Base-by-base conservation (phyloP, 2,329 filamentous ascomycete genomes). In the Colletotrichum sp. region DNA sequence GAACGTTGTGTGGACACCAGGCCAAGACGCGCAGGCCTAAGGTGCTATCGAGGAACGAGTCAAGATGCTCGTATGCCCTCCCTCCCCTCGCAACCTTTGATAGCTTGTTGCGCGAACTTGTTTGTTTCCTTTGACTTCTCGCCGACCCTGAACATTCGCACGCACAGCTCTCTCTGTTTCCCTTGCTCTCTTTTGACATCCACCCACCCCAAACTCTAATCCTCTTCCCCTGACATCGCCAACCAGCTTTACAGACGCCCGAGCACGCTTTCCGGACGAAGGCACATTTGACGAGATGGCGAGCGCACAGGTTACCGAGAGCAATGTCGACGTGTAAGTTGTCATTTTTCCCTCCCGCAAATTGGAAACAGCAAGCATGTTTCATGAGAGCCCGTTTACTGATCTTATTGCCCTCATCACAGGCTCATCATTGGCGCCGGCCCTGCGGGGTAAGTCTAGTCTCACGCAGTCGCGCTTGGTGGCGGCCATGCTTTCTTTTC, bases 371-470 rank as follows among this genome's bases (percentile, higher is more conserved):
- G 24, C 34, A 26, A 64, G 21, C 15, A 26, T 8, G 13, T 43
- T 13, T 16, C 26, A 70, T 26, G n/a, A 32, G 32, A 30, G 24
- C 56, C 18, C 15, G 21, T 28, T 67, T 28, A 65, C 70, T 75
- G 48, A 75, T 26, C 18, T 9, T 32, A n/a, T 12, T 79, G n/a
- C n/a, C 65, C n/a, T 34, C 30, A 28, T 43, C 32, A 79, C 77
- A 82, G 83, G 43, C 83, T 87, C 73, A 84, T 87, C 61, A 80
- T 86, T 62, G 85, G 85, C 38, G 85, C 85, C 60, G 85, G 85
- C 16, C 73, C 73, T 60, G 71, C 73, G 43, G 73, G 73, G 70
- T 75, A 65, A 75, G 73, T 69, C n/a, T 21, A 75, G 70, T 69
- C n/a, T 48, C 43, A 24, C 52, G 3, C 10, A 5, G 18, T n/a